These are phyloP conservation scores for Rutstroemia sp. DNA, from an alignment of 2,329 filamentous ascomycete species.

Conservation along the genomic window DNA sequence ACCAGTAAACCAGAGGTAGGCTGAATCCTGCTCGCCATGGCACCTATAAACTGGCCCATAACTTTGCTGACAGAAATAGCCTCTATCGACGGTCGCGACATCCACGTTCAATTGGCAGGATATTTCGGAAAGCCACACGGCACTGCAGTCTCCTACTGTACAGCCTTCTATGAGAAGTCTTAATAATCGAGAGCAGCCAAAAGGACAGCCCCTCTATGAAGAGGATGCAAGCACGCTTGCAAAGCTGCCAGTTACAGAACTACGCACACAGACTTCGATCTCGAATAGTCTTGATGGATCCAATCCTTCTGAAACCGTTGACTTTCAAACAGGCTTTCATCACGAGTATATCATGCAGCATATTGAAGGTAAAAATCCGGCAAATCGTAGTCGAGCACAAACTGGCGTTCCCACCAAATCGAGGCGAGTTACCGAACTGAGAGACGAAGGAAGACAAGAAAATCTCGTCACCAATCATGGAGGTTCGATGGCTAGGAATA, in stretches of 20 bases:
- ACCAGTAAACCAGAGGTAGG: constrained; percentile 5
- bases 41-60: background rate
- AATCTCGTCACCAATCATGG: background rate
- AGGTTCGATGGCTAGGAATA: constrained; percentile 9
- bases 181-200: background rate
- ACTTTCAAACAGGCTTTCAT: constrained; percentile 21
- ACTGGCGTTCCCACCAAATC: constrained; percentile 6
- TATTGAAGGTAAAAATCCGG: constrained; percentile 9
- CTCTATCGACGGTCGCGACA: constrained; percentile 3
- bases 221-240: constrained; percentile 5
- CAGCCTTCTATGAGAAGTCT: background rate
- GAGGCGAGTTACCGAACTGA: constrained; percentile 5
- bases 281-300: constrained; percentile 21
- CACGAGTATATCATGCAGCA: constrained; percentile 13
- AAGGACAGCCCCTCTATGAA: constrained; percentile 5
- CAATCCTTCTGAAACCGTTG: constrained; percentile 18
- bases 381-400: constrained; percentile 14
- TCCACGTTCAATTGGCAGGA: constrained; percentile 20
- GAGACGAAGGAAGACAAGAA: background rate
- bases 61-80: constrained; percentile 4
- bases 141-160: background rate
- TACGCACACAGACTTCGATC: background rate
- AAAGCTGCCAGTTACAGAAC: background rate
- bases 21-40: background rate
- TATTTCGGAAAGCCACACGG: constrained; percentile 6